phyloP scores from a whole-genome alignment of 352 stramenopile genomes.

The Pythium periplocum region DNA sequence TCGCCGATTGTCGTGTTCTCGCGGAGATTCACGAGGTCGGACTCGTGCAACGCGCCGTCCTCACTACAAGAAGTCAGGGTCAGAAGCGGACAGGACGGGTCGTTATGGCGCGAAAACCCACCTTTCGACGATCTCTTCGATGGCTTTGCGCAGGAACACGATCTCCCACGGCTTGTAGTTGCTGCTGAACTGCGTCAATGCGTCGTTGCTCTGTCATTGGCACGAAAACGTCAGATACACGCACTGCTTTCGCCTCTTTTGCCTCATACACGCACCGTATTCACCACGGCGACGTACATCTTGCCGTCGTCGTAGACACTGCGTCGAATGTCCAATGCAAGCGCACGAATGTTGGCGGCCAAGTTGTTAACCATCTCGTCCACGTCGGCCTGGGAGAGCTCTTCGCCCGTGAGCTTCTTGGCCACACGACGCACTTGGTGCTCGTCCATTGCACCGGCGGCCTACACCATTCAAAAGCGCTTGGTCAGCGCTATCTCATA shows the following conservation, averaged over 20 bases:
- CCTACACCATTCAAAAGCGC: conserved; percentile 18
- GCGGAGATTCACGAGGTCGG: conserved; percentile 66
- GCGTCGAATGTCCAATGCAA: conserved; percentile 68
- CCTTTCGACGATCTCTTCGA: conserved; percentile 77
- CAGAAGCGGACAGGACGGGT: not conserved
- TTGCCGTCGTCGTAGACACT: conserved; percentile 80
- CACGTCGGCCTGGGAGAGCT: conserved; percentile 44
- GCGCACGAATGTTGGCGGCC: conserved; percentile 45
- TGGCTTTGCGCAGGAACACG: conserved; percentile 74
- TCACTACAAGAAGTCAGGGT: conserved; percentile 27
- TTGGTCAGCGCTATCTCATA: not conserved
- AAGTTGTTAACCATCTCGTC: conserved; percentile 65
- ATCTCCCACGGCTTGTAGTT: conserved; percentile 84
- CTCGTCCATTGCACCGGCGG: conserved; percentile 64
- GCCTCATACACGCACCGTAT: conserved; percentile 37
- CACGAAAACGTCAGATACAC: not conserved
- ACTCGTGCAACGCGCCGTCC: conserved; percentile 54
- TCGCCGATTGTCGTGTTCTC: conserved; percentile 62
- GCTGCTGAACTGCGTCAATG: conserved; percentile 64
- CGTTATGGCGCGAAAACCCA: conserved; percentile 10
- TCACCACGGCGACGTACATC: conserved; percentile 76
- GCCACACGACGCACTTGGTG: conserved; percentile 44
- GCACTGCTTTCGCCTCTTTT: too few relatives aligned
- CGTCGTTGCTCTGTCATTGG: conserved; percentile 54
- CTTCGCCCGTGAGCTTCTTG: conserved; percentile 61